phyloP scores from a whole-genome alignment of 2,329 filamentous ascomycete genomes.

The Scorias spongiosa region DNA sequence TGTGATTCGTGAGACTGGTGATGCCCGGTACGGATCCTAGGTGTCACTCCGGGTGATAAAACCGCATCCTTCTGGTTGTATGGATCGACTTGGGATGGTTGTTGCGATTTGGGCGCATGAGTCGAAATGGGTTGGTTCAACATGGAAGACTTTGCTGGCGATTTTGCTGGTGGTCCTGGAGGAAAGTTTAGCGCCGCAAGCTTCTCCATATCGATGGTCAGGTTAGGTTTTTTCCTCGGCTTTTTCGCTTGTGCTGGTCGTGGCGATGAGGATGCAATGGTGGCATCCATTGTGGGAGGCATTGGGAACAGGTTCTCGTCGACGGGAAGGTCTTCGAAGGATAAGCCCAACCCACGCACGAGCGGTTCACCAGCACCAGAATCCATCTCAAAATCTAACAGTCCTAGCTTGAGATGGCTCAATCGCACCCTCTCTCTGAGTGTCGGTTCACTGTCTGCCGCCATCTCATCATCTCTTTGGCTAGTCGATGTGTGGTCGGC shows the following conservation, averaged over 20 bases:
- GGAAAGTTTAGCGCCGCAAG: not conserved
- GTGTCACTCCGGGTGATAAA: too few species aligned
- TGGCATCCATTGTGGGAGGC: not conserved
- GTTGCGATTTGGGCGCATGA: too few species aligned
- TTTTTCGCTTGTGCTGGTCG: not conserved
- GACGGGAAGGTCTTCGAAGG: not conserved
- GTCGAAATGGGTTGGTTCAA: too few species aligned
- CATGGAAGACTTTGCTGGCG: not conserved
- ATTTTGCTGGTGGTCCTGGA: not conserved
- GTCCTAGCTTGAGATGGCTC: not conserved
- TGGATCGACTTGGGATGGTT: too few species aligned
- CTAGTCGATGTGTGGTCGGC: too few species aligned
- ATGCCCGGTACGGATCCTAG: too few species aligned
- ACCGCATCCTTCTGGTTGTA: too few species aligned
- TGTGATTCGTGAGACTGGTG: not conserved
- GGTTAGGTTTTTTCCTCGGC: not conserved
- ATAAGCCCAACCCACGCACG: not conserved
- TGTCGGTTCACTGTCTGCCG: not conserved
- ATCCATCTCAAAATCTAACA: not conserved
- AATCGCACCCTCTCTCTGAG: not conserved
- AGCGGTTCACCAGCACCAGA: not conserved
- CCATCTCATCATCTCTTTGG: too few species aligned
- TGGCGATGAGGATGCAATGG: not conserved
- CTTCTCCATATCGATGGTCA: not conserved
- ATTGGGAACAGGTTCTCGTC: not conserved